Evolutionary conservation across 768 basidiomycete genomes (phyloP), one percentile per base, ranked within the genome.

Genomic region (Hydnomerulius pinastri): DNA sequence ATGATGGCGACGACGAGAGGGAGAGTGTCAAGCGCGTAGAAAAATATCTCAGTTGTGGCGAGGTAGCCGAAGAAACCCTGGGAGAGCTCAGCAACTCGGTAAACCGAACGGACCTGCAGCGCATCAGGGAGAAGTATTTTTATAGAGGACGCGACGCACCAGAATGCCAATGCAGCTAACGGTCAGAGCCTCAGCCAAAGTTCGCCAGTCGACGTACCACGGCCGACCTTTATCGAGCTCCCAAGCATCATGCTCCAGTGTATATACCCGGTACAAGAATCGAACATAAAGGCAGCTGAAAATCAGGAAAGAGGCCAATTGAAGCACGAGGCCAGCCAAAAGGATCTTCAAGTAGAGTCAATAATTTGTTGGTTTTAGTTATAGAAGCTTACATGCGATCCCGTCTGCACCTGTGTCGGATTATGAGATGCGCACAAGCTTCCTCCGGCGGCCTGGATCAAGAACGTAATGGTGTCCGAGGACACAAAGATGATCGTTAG

Each of bases 11-110:
- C 61, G 51, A 83, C 76, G 7, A 88, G 72, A 7, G 86, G 87
- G 4, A 87, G 71, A 0, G 85, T 79, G 62, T 91, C 83, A 29
- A 89, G 71, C 2, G 69, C 78, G 61, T 87, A 90, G 64, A 90
- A 87, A 56, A 75, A 80, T 3, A 60, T 64, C 63, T 89, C 86
- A 4, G 76, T 77, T 2, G 75, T 82, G 6, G 80, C 75, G 17
- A 89, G 73, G 30, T 71, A 69, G 3, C 85, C 85, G 20, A 64
- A 50, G 63, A 71, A 87, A 15, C 88, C 88, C 64, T 86, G 70
- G 3, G 80, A 77, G 24, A 82, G 73, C 56, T 90, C 87, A 15
- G 76, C 71, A 10, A 76, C 75, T 61, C 77, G 77, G 70, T 82
- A 90, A 2, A 75, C 65, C 32, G 83, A 87, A 48, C 87, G 86